phyloP scores from a whole-genome alignment of 2,329 filamentous ascomycete species.

The Aspergillus caelatus region DNA sequence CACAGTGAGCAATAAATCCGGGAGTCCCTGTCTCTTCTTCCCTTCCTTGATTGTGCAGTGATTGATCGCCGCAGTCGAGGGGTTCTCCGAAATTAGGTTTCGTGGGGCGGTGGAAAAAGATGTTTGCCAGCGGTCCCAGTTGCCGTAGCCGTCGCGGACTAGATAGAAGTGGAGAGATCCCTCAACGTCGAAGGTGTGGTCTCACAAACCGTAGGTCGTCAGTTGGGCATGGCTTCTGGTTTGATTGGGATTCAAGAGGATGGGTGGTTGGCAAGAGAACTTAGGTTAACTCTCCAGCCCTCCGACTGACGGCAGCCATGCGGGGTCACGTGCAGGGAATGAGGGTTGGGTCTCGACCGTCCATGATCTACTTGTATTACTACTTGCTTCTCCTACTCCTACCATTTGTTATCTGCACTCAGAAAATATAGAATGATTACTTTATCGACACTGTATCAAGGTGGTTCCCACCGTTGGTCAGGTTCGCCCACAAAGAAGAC shows the following conservation, averaged over 20 bases:
- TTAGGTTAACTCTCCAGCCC: background rate
- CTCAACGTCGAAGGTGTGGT: constrained; percentile 2
- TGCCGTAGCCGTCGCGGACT: constrained; percentile 1
- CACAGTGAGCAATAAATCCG: background rate
- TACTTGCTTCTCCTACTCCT: too few species aligned
- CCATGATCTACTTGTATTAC: background rate
- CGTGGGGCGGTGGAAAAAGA: constrained; percentile 29
- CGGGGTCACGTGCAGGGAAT: constrained; percentile 11
- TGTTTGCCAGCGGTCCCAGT: constrained; percentile 6
- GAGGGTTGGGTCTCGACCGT: background rate
- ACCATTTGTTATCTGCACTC: background rate
- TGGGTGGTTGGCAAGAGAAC: background rate
- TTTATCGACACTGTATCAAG: background rate
- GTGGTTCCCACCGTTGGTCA: background rate
- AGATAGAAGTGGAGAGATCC: background rate
- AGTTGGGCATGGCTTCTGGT: constrained; percentile 6
- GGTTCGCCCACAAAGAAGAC: background rate
- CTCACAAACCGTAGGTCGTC: constrained; percentile 4
- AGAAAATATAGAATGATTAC: background rate
- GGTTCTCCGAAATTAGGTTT: constrained; percentile 30
- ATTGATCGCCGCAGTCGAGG: constrained; percentile 27
- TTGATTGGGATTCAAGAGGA: background rate
- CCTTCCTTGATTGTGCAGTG: constrained; percentile 13
- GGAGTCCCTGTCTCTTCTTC: constrained; percentile 12
- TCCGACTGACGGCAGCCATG: background rate